These are phyloP conservation scores for Theobroma grandiflorum DNA, from an alignment of 441 rosid genomes.

Conservation along the genomic window DNA sequence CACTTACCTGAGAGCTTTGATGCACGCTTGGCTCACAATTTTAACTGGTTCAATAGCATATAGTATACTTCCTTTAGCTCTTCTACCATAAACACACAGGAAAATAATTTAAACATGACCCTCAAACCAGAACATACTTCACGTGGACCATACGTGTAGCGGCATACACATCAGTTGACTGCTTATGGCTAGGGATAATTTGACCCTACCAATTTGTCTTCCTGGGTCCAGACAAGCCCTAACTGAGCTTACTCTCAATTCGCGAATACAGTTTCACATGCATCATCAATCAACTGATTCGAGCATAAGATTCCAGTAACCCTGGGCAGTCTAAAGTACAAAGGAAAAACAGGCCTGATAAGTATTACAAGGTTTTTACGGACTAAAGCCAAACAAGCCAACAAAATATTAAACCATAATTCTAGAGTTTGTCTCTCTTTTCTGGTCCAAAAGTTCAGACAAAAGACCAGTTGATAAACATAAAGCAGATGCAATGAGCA, in stretches of 20 bases:
- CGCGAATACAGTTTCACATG: not conserved
- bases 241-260: not conserved
- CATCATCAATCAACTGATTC: not conserved
- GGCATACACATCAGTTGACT: not conserved
- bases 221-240: not conserved
- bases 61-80: not conserved
- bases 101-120: not conserved
- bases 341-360: conserved; percentile 16
- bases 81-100: not conserved
- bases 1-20: not conserved
- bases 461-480: conserved; percentile 97
- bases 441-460: conserved; percentile 52
- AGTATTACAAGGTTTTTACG: conserved; percentile 30
- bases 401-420: conserved; percentile 30
- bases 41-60: not conserved
- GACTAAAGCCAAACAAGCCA: conserved; percentile 38
- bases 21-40: not conserved
- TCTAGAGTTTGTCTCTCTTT: not conserved
- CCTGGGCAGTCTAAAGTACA: conserved; percentile 27
- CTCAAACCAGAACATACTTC: not conserved
- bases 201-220: not conserved
- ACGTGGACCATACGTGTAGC: not conserved
- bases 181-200: not conserved
- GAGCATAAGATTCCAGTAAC: conserved; percentile 25
- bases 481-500: conserved; percentile 96